Base-by-base conservation (phyloP, 2,329 filamentous ascomycete genomes). In the Penicillium glabrum region DNA sequence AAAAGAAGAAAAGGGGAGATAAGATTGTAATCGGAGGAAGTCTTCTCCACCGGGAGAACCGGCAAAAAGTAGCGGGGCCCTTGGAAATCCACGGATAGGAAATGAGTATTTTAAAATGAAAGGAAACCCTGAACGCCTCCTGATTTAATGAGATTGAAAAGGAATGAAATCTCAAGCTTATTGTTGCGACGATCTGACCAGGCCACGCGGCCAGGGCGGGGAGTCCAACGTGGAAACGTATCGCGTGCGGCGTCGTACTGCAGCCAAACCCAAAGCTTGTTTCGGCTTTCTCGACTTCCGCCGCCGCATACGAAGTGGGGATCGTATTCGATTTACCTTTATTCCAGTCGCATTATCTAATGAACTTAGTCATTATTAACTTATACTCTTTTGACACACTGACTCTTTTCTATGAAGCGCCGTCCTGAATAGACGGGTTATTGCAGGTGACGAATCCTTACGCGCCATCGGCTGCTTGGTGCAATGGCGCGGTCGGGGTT, bases 141-240 rank as follows among this genome's bases (percentile, higher is more conserved):
- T 8, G 10, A 6, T 13, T 31, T 29, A 16, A 33, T 5, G 14
- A 33, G 31, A 33, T 33, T 33, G 14, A 2, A 33, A 33, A 16
- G 5, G 5, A 33, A 16, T 33, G 14, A 33, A 33, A 33, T 33
- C 31, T 33, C 31, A 33, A 16, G 29, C 29, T 41, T 19, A 19
- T 23, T 26, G 39, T 14, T 10, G n/a, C 33, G 21, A 41, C 31
- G 19, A 39, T 27, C 23, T 21, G 23, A 43, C 10, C 35, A 23
- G 53, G 47, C 47, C 47, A 43, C 47, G 54, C 51, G 35, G 54
- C 59, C 45, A 23, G 13, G 46, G 46, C 27, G 57, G 57, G 53
- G 47, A 47, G 19, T 53, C 39, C 31, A 60, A 62, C 53, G 41
- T 55, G 61, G 53, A 59, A 64, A 57, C 43, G 47, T 23, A 57